Evolutionary conservation across 768 basidiomycete genomes (phyloP), one percentile per base, ranked within the genome.

Genomic region (Leccinum boreale): DNA sequence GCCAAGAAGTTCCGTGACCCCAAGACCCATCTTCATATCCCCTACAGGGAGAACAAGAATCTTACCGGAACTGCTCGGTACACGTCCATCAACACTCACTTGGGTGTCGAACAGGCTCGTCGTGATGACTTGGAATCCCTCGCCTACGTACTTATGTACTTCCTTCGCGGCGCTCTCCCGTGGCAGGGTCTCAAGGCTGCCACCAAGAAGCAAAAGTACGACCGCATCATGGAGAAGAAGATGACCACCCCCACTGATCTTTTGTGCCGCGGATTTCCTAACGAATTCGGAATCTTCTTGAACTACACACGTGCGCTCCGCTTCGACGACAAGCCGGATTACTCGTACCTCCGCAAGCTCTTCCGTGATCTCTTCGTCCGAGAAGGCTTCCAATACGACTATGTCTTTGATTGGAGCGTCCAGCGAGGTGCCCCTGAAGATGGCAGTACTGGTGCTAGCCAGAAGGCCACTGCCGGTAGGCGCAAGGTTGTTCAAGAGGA

Each of bases 221-320:
- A 98, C 77, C 89, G 97, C 59, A 99, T 99, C 79, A 99, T 99
- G 97, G 97, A 99, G 79, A 99, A 99, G 86, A 99, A 99, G 86
- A 98, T 99, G 94, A 98, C 97, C 36, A 97, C 94, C 0, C 92
- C 94, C 14, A 95, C 92, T 52, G 94, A 98, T 73, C 81, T 96
- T 58, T 86, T 99, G 28, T 98, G 96, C 80, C 94, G 96, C 65
- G 94, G 93, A n/a, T 98, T 97, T 85, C 96, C 97, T 60, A 95
- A 94, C 79, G 97, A 99, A 78, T 97, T 98, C 63, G 96, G 94
- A 44, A 97, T 98, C 66, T 98, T 98, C 84, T 79, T 99, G 69
- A 99, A 98, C 80, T 99, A 98, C 78, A 96, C 95, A 60, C 93
- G 97, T 56, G 95, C 96, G 45, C 89, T 99, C 58, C 93, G 96